Evolutionary conservation across 371 early-diverging fungal genomes (phyloP), one percentile per base, ranked within the genome.

Genomic region (Mucor indicus): DNA sequence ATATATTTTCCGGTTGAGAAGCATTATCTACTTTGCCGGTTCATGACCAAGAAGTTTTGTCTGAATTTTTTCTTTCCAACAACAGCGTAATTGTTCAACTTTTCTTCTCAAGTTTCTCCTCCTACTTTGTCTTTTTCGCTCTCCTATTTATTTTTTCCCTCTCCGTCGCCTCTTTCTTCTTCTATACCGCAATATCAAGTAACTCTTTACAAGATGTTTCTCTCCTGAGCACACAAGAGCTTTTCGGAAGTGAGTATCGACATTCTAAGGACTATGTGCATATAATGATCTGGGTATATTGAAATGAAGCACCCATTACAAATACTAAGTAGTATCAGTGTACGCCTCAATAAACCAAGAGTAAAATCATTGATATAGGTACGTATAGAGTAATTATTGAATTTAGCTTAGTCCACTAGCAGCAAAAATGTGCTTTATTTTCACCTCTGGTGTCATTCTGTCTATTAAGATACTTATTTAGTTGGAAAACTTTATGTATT

Each of bases 1-100:
- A 60, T 48, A 43, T 44, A 55, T 55, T 60, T 50, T 30, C 52
- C 53, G 13, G 39, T 40, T 37, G 54, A 32, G 17, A 55, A 24
- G 22, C 38, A 37, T 52, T 40, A 54, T 48, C 52, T 55, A 35
- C 46, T 37, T 30, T 50, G 27, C 41, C 38, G 30, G 37, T 35
- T 39, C 54, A 41, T 54, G 29, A 15, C 23, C 31, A 31, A 30
- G 35, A 44, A 44, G 20, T 33, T 44, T 44, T 20, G 15, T 44
- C 27, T 21, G 24, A 30, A 44, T 39, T 39, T 39, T 39, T 39
- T 39, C 20, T 39, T 13, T 12, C 22, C 39, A 39, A 39, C 19
- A 23, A 23, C 39, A 39, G n/a, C n/a, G n/a, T 23, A 22, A 39
- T 20, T 39, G 39, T 33, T n/a, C n/a, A 33, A 33, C 35, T 33